Evolutionary conservation across 169 alveolate species (phyloP).

Genomic region (Plasmodium adleri): DNA sequence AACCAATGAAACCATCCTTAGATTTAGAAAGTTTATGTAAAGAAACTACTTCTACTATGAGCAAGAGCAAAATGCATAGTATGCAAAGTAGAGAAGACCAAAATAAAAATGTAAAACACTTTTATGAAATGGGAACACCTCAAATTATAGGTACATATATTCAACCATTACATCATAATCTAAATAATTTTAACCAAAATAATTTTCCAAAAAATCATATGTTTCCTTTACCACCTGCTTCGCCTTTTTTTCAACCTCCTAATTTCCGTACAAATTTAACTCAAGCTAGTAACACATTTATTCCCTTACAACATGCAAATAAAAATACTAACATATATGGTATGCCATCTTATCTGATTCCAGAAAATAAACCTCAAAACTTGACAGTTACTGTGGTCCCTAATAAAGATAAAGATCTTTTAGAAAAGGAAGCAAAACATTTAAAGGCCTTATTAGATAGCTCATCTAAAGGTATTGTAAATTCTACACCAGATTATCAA

Average conservation of each 20-base stretch:
- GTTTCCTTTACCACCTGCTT: conserved; percentile 44
- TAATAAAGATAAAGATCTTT: conserved; percentile 59
- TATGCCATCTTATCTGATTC: conserved; percentile 63
- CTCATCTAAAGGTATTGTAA: conserved; percentile 76
- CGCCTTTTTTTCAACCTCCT: conserved; percentile 74
- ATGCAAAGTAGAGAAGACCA: not conserved
- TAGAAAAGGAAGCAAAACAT: conserved; percentile 66
- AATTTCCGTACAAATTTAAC: conserved; percentile 39
- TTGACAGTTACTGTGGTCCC: conserved; percentile 72
- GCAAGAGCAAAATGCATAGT: conserved; percentile 1
- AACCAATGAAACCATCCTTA: conserved; percentile 71
- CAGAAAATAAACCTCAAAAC: conserved; percentile 67
- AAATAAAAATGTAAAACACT: conserved; percentile 38
- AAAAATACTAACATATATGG: conserved; percentile 64
- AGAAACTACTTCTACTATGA: conserved; percentile 45
- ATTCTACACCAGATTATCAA: conserved; percentile 77
- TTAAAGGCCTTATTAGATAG: conserved; percentile 52
- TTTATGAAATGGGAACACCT: conserved; percentile 63
- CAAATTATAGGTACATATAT: conserved; percentile 71
- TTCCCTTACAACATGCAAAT: conserved; percentile 18
- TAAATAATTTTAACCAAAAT: not conserved
- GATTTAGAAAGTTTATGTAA: conserved; percentile 69
- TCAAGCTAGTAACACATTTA: conserved; percentile 28
- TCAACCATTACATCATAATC: conserved; percentile 62
- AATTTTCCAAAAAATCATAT: conserved; percentile 6